Base-by-base conservation (phyloP, 345 rosid genomes). In the Passiflora organensis region DNA sequence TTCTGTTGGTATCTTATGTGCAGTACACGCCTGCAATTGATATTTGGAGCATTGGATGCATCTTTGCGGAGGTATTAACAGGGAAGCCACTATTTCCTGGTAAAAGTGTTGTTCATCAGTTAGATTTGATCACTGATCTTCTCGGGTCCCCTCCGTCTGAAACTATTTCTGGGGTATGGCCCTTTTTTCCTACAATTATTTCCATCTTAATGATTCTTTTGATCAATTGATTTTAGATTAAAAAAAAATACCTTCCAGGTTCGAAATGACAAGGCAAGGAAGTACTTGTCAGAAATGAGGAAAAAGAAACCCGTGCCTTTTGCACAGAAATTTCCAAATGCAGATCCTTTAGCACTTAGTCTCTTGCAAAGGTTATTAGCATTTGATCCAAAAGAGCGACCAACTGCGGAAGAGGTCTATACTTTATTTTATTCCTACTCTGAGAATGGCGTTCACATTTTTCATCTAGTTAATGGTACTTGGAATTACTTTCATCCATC, bases 1-100 rank as follows among this genome's bases (percentile, higher is more conserved):
- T 22, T 63, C 20, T 52, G 20, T 55, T 64, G 43, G 28, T 24
- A 5, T 43, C 43, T 45, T 52, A 1, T 59, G 66, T 73, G 82
- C 91, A 93, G 99, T 93, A 93, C 72, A 93, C 99, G 9, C 97
- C 96, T n/a, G 99, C 99, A n/a, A 93, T 93, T 61, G 99, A 94
- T 73, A 70, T 85, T 60, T 94, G 99, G 97, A 82, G 99, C 66
- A 80, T 85, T 23, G 97, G 99, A 48, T 94, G 99, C 88, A 94
- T 94, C 56, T 87, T 94, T 64, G 99, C 99, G 6, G 99, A 94
- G 78, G 83, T 94, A 2, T 80, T 94, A 79, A 76, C 75, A 8
- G 96, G 99, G 78, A 94, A 94, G 78, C 99, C 99, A 32, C 67
- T 94, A 76, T 89, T 89, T 78, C 97, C 99, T 17, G 99, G 99